phyloP scores from a whole-genome alignment of 768 basidiomycete genomes.

The Rhizopogon salebrosus region DNA sequence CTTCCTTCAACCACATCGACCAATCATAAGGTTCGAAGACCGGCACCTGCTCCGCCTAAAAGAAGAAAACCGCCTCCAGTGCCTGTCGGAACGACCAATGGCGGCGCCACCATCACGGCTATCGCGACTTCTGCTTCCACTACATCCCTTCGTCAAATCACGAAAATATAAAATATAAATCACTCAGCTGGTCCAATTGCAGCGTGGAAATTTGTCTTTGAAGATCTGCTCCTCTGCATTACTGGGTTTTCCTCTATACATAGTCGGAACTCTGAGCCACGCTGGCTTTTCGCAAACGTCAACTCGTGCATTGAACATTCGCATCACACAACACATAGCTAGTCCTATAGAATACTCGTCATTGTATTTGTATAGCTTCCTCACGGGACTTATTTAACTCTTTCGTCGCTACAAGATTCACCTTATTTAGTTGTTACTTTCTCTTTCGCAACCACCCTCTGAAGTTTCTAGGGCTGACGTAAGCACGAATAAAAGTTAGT shows the following conservation, averaged over 20 bases:
- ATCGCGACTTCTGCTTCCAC: slow-evolving; percentile 39
- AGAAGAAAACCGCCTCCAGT: slow-evolving; percentile 70
- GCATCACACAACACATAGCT: not conserved
- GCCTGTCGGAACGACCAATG: slow-evolving; percentile 44
- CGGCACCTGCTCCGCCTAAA: slow-evolving; percentile 65
- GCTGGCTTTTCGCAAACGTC: not conserved
- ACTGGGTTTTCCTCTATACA: not conserved
- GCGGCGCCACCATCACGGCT: slow-evolving; percentile 55
- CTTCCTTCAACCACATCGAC: slow-evolving; percentile 13
- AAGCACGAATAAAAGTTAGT: not conserved
- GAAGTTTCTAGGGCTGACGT: not conserved
- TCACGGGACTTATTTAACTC: not conserved
- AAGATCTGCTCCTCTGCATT: not conserved
- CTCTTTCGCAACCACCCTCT: too few relatives aligned
- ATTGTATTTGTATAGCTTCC: slow-evolving; percentile 1
- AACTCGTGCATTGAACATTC: not conserved
- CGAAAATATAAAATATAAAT: slow-evolving; percentile 13
- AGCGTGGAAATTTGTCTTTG: not conserved
- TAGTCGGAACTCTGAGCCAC: not conserved
- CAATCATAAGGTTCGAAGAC: slow-evolving; percentile 31
- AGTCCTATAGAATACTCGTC: not conserved
- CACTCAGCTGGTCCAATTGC: not conserved
- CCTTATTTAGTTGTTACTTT: not conserved
- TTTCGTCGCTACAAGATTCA: not conserved
- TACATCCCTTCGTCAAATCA: slow-evolving; percentile 11